Percentiles rank a stretch among this genome's conserved stretches.
phyloP scores from a whole-genome alignment of 495 filamentous ascomycete species.

The Penicillium malachiteum region DNA sequence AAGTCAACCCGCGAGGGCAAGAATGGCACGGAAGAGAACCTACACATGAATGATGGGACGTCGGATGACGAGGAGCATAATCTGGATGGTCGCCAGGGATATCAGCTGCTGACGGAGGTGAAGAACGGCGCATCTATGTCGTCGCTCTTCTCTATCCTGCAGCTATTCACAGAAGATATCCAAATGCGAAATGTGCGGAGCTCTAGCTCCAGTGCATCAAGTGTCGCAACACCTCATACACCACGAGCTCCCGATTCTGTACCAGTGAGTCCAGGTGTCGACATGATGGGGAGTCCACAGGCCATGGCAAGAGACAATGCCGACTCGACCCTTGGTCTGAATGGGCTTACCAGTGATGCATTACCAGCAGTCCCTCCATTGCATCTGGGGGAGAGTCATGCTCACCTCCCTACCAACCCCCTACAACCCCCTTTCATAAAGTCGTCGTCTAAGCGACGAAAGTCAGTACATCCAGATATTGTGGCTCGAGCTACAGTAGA shows the following conservation, averaged over 20 bases:
- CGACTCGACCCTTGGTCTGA: conserved; percentile 15
- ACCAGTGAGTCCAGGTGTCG: conserved; percentile 41
- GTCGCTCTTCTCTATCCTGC: conserved; percentile 94
- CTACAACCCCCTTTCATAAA: background rate
- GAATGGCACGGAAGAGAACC: conserved; percentile 22
- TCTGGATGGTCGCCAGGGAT: conserved; percentile 66
- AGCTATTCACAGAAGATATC: conserved; percentile 93
- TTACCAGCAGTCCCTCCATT: conserved; percentile 68
- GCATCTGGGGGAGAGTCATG: conserved; percentile 58
- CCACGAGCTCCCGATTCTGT: conserved; percentile 44
- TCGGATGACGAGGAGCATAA: conserved; percentile 67
- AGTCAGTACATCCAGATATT: conserved; percentile 93
- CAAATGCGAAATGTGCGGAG: conserved; percentile 63
- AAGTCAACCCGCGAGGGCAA: conserved; percentile 72
- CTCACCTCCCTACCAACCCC: conserved; percentile 20
- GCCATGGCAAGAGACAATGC: conserved; percentile 23
- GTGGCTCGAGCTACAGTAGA: conserved; percentile 95
- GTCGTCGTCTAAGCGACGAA: conserved; percentile 35
- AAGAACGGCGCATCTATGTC: conserved; percentile 99
- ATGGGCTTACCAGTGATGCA: conserved; percentile 20
- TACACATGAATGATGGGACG: conserved; percentile 30
- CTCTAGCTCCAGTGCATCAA: conserved; percentile 43
- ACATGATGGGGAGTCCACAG: conserved; percentile 37
- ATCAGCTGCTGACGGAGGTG: conserved; percentile 93
- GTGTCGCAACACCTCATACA: conserved; percentile 22